These are phyloP conservation scores for Paraphoma sp. DNA, from an alignment of 2,329 filamentous ascomycete species.

Conservation along the genomic window DNA sequence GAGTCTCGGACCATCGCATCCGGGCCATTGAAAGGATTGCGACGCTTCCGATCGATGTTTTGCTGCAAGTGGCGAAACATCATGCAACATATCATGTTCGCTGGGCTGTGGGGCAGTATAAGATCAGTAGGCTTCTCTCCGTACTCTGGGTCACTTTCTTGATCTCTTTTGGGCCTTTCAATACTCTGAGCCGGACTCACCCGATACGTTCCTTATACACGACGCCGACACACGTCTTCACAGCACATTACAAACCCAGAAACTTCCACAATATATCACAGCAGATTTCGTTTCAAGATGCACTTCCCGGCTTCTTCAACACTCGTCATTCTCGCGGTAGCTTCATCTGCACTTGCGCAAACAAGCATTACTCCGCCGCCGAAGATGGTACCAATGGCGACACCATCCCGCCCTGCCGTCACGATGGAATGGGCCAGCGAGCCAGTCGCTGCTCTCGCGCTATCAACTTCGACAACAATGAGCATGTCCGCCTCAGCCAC, in stretches of 20 bases:
- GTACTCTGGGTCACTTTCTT: background rate
- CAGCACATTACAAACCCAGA: background rate
- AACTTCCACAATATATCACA: background rate
- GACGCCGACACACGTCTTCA: background rate
- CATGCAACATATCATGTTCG: background rate
- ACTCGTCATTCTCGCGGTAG: constrained; percentile 11
- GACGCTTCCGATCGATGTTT: constrained; percentile 1
- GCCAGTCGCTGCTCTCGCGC: constrained; percentile 8
- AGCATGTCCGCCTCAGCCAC: background rate
- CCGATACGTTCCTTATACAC: constrained; percentile 13
- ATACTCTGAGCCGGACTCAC: constrained; percentile 23
- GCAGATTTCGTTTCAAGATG: constrained; percentile 2
- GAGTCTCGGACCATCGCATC: no score
- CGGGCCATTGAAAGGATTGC: background rate
- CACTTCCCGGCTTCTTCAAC: constrained; percentile 8
- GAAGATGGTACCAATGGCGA: constrained; percentile 11
- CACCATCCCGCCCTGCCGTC: constrained; percentile 11
- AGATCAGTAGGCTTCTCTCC: background rate
- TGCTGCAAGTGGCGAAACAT: background rate
- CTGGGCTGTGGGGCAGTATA: background rate
- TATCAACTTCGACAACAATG: constrained; percentile 15
- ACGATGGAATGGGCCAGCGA: constrained; percentile 25
- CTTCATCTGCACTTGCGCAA: constrained; percentile 11
- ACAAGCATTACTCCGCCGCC: constrained; percentile 9
- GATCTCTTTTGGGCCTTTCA: constrained; percentile 6